These are phyloP conservation scores for Wallacemonas sp. DNA, from an alignment of 208 protist species.

Conservation along the genomic window DNA sequence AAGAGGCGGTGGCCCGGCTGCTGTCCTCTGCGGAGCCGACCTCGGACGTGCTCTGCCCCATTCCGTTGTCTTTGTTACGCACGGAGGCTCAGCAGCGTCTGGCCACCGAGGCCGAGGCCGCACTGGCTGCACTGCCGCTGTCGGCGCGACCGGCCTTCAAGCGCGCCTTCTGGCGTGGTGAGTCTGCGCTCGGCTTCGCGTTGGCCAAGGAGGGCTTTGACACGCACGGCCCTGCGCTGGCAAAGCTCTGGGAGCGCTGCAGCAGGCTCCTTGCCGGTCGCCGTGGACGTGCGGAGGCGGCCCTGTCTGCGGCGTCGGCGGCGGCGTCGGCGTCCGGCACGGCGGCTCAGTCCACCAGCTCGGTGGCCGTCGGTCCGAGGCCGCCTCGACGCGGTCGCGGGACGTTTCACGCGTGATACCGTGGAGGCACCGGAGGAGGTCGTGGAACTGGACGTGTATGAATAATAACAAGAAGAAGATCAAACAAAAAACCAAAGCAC, in stretches of 20 bases:
- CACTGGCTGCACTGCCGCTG: neutral
- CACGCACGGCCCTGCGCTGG: constrained; percentile 32
- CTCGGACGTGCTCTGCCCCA: constrained; percentile 4
- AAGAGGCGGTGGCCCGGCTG: constrained; percentile 4
- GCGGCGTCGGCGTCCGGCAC: neutral
- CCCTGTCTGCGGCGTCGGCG: constrained; percentile 9
- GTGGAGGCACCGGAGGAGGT: neutral
- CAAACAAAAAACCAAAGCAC: too few relatives aligned
- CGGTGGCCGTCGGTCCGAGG: neutral
- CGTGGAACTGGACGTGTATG: too few relatives aligned
- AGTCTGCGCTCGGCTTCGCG: constrained; percentile 56
- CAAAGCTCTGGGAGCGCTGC: constrained; percentile 48
- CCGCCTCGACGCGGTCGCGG: neutral
- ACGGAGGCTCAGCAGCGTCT: neutral
- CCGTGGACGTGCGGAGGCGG: constrained; percentile 47
- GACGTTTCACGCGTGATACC: neutral
- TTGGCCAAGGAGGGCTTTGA: constrained; percentile 51
- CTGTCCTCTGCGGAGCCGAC: constrained; percentile 9
- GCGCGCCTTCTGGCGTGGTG: constrained; percentile 65
- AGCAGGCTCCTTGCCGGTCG: constrained; percentile 35
- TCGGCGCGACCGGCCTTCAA: constrained; percentile 17
- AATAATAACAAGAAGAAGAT: too few relatives aligned
- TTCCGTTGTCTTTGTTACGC: constrained; percentile 8
- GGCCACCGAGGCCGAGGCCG: neutral
- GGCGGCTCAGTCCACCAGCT: neutral